Evolutionary conservation across 495 filamentous ascomycete species (phyloP).

Genomic region (Annulohypoxylon maeteangense): DNA sequence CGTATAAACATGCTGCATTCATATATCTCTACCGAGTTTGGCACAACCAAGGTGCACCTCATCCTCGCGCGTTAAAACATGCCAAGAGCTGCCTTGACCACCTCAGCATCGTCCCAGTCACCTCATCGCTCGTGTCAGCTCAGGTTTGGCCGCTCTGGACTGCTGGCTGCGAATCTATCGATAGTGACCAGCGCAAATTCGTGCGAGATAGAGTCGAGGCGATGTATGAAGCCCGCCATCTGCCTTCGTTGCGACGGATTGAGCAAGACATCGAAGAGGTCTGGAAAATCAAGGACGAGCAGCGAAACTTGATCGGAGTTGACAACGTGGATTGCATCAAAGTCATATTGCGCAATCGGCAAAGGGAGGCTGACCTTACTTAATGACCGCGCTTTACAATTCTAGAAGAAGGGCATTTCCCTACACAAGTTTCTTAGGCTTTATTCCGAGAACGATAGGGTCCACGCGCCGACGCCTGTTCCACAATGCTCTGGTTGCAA

Average conservation of each 20-base stretch:
- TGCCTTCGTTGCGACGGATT: conserved; percentile 43
- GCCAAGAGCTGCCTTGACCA: conserved; percentile 37
- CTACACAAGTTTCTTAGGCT: not conserved
- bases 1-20: conserved; percentile 45
- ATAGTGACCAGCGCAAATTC: conserved; percentile 38
- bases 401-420: not conserved
- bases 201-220: conserved; percentile 39
- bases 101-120: conserved; percentile 33
- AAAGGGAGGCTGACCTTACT: conserved; percentile 42
- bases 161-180: conserved; percentile 46
- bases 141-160: conserved; percentile 50
- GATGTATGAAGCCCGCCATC: conserved; percentile 45
- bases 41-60: conserved; percentile 42
- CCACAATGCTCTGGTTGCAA: not conserved
- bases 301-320: conserved; percentile 38
- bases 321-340: conserved; percentile 47
- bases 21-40: conserved; percentile 49
- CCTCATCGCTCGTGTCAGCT: conserved; percentile 43
- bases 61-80: conserved; percentile 36
- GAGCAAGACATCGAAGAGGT: conserved; percentile 44
- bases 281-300: conserved; percentile 46
- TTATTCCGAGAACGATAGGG: not conserved
- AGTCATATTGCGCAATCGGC: conserved; percentile 39
- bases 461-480: not conserved
- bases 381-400: not conserved